phyloP scores from a whole-genome alignment of 192 early-diverging fungal species.

The Backusella liffmaniae region DNA sequence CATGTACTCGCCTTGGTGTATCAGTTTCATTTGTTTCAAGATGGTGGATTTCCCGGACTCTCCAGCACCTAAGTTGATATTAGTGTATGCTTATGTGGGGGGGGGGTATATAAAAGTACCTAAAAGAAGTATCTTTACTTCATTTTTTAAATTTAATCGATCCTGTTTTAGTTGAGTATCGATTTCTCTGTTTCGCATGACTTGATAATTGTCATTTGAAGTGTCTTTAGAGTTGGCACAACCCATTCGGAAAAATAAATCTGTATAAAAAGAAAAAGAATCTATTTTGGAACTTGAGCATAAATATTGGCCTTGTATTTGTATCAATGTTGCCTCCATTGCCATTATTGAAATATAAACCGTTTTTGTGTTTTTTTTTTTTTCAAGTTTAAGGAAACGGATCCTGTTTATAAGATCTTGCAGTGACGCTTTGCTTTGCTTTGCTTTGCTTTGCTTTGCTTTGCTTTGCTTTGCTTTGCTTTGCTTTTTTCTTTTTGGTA shows the following conservation, averaged over 20 bases:
- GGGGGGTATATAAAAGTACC: conserved; percentile 35
- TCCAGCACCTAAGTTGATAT: conserved; percentile 42
- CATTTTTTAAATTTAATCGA: conserved; percentile 71
- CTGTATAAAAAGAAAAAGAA: not conserved
- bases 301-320: not conserved
- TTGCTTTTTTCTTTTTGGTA: too few relatives aligned
- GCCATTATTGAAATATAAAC: not conserved
- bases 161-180: conserved; percentile 82
- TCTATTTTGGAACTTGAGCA: not conserved
- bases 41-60: conserved; percentile 60
- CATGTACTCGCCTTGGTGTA: conserved; percentile 45
- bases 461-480: too few relatives aligned
- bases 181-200: conserved; percentile 76
- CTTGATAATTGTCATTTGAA: not conserved
- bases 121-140: conserved; percentile 93
- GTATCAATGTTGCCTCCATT: not conserved
- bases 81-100: not conserved
- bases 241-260: not conserved
- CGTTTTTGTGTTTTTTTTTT: too few relatives aligned
- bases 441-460: too few relatives aligned
- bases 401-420: too few relatives aligned
- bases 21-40: conserved; percentile 51
- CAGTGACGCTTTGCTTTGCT: too few relatives aligned
- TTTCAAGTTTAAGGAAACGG: too few relatives aligned
- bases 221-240: not conserved